Evolutionary conservation across 768 basidiomycete genomes (phyloP).

Genomic region (Tricholoma furcatifolium): DNA sequence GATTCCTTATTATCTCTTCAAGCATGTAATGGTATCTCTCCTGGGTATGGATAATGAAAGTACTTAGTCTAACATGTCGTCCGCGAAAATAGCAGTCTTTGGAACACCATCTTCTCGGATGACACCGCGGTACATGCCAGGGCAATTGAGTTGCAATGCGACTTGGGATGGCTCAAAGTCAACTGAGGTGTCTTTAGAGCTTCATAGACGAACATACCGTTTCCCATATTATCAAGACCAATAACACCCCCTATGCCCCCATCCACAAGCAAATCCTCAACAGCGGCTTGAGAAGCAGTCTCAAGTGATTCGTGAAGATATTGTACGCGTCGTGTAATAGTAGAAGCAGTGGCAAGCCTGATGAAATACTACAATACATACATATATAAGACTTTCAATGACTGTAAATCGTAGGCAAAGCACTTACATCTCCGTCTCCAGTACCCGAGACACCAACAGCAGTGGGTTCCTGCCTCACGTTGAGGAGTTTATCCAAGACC

Average conservation of each 20-base stretch:
- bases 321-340: constrained; percentile 65
- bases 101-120: constrained; percentile 67
- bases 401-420: not conserved
- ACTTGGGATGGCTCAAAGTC: constrained; percentile 45
- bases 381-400: not conserved
- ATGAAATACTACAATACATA: constrained; percentile 64
- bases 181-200: not conserved
- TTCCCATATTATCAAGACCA: constrained; percentile 66
- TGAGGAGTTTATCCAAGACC: constrained; percentile 18
- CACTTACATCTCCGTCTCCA: constrained; percentile 77
- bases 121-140: constrained; percentile 83
- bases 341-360: constrained; percentile 61
- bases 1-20: no score
- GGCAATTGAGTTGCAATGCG: constrained; percentile 70
- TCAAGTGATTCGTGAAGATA: constrained; percentile 55
- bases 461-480: constrained; percentile 27
- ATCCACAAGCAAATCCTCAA: constrained; percentile 54
- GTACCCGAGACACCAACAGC: constrained; percentile 82
- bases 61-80: constrained; percentile 46
- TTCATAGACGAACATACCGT: constrained; percentile 42
- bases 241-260: constrained; percentile 78
- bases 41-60: not conserved
- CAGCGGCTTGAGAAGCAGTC: constrained; percentile 51
- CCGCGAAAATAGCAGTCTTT: constrained; percentile 74
- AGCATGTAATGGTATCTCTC: not conserved